Evolutionary conservation across 2,329 filamentous ascomycete genomes (phyloP), one percentile per base, ranked within the genome.

Genomic region (Pleurostoma richardsiae): DNA sequence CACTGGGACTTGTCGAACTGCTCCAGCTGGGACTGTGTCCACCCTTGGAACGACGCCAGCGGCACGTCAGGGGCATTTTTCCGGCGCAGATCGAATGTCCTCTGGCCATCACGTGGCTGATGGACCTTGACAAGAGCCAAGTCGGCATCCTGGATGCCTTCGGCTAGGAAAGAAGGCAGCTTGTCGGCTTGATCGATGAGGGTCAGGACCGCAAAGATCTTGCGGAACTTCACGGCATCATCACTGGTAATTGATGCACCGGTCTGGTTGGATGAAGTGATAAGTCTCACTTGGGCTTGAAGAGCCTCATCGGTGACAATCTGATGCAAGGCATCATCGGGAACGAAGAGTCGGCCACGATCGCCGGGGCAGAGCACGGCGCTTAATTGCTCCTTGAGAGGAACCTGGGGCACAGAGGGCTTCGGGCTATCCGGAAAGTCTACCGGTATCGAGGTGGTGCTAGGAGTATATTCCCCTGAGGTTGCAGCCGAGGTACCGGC

Each of bases 1-100:
- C 50, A 52, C 29, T 52, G 50, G 36, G 45, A 27, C 29, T 29
- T 49, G 10, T 52, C 50, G 31, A 50, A 48, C 7, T 36, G 36
- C 28, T 45, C 42, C 10, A 52, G 38, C 6, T 52, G 42, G 27
- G 28, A 19, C n/a, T 40, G 48, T 5, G 47, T 4, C 50, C 50
- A 52, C 26, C 43, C 39, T 8, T 30, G 27, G 39, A 52, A 49
- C 36, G 44, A 52, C 4, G 38, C 40, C 27, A 49, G 43, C 29
- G 29, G 40, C 19, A 31, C n/a, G 10, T 29, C 27, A 8, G 38
- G 40, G 27, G 11, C 30, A 10, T 42, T 41, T 28, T 19, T 33
- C 30, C 40, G 26, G 29, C 44, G 47, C n/a, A 49, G 43, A 26
- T 49, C 43, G 41, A 49, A 38, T 3, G 36, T 26, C 4, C 39